phyloP scores from a whole-genome alignment of 2,329 filamentous ascomycete species.

The Penicillium sp. region DNA sequence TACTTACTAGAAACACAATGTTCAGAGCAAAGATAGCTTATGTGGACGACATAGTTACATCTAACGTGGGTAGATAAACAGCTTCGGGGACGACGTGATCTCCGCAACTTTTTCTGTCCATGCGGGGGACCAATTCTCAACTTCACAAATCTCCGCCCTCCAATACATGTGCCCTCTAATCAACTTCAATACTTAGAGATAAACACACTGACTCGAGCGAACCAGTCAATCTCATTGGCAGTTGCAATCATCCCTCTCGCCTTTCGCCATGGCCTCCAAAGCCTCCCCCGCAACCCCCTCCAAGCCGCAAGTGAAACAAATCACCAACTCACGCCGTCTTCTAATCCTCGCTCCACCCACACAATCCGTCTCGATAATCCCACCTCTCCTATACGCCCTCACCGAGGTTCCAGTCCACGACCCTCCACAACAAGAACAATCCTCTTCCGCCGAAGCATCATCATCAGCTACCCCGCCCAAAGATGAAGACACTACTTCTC shows the following conservation, averaged over 20 bases:
- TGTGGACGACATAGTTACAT: background rate
- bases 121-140: conserved; percentile 13
- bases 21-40: background rate
- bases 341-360: conserved; percentile 41
- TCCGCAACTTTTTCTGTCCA: conserved; percentile 15
- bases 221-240: background rate
- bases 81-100: background rate
- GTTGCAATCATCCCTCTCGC: background rate
- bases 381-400: conserved; percentile 37
- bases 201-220: background rate
- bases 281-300: conserved; percentile 7
- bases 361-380: conserved; percentile 38
- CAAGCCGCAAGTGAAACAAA: conserved; percentile 21
- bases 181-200: background rate
- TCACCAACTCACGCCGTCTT: conserved; percentile 43
- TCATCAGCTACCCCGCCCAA: background rate
- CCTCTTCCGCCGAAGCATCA: background rate
- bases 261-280: conserved; percentile 12
- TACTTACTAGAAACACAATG: background rate
- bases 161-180: background rate
- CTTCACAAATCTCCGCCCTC: background rate
- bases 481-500: conserved; percentile 3
- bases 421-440: conserved; percentile 18
- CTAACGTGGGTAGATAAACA: background rate
- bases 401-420: conserved; percentile 34